Evolutionary conservation across 371 early-diverging fungal species (phyloP), one percentile per base, ranked within the genome.

Genomic region (Blyttiomyces sp.): DNA sequence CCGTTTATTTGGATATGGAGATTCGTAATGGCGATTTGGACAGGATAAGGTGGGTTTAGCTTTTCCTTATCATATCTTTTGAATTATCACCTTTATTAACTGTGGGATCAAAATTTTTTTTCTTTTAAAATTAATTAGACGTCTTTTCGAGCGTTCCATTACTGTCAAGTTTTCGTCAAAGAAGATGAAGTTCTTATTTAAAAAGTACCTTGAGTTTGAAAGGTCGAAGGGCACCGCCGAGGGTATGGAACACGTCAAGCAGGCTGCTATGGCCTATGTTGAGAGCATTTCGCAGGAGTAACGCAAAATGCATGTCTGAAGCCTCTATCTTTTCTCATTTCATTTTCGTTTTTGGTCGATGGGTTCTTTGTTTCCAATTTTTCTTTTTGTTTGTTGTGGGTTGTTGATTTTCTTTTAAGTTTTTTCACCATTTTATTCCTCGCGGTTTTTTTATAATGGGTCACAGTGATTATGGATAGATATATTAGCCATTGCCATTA

Each of bases 131-230:
- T 43, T 30, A 26, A 39, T 30, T 31, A 90, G 94, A 62, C 87
- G 89, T 13, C 71, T 98, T 46, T 97, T 95, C 77, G 88, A 92
- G 58, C 89, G 95, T 33, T 86, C 90, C 34, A 85, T 91, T 23
- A 79, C 84, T 17, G 72, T 91, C 79, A 92, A 92, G 72, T 79
- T 91, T 59, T 92, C 93, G n/a, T 87, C 94, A 31, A 95, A 93
- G 77, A 93, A 95, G 85, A 92, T 95, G 91, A 97, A 95, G 75
- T 93, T 91, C 80, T 85, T 98, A 70, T 96, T 96, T 80, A 96
- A 96, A 79, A 93, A 92, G 73, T 97, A 91, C 86, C 81, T 98
- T 30, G 85, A 86, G 26, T 97, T 90, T 68, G 98, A 97, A 71
- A 92, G 93, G 79, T 77, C 82, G 28, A 75, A 86, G 61, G 95